Conservation (phyloP, 2,329 filamentous ascomycete species). For the Colletotrichum chrysophilum region DNA sequence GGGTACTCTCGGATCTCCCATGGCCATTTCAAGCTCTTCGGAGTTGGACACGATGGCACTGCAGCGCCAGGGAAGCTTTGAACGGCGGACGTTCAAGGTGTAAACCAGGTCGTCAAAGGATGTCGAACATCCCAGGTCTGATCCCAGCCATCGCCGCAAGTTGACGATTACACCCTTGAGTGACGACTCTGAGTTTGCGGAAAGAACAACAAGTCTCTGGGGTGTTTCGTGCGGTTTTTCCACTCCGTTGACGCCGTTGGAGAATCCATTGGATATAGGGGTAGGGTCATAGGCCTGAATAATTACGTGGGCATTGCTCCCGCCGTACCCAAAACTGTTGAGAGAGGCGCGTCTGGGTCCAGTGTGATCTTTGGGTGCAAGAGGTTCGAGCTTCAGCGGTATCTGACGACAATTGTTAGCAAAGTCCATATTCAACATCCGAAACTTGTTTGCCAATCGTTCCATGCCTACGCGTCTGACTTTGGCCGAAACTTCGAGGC, state of each 20-base stretch:
- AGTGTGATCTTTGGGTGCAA: neutral
- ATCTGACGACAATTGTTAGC: neutral
- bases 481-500: too few relatives aligned
- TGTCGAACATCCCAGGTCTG: too few relatives aligned
- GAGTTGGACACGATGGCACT: neutral
- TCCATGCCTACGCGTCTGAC: too few relatives aligned
- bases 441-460: neutral
- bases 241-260: too few relatives aligned
- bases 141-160: too few relatives aligned
- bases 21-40: neutral
- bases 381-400: neutral
- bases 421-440: neutral
- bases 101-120: neutral
- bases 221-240: too few relatives aligned
- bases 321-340: conserved; percentile 12
- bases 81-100: neutral
- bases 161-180: too few relatives aligned
- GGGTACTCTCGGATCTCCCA: too few relatives aligned
- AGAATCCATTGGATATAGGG: too few relatives aligned
- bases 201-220: too few relatives aligned
- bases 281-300: too few relatives aligned
- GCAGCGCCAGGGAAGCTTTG: neutral
- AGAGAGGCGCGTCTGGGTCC: neutral
- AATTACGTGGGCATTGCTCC: conserved; percentile 13
- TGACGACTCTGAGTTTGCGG: too few relatives aligned